Evolutionary conservation across 352 stramenopile genomes (phyloP), one percentile per base, ranked within the genome.

Genomic region (Globisporangium cystogenes): DNA sequence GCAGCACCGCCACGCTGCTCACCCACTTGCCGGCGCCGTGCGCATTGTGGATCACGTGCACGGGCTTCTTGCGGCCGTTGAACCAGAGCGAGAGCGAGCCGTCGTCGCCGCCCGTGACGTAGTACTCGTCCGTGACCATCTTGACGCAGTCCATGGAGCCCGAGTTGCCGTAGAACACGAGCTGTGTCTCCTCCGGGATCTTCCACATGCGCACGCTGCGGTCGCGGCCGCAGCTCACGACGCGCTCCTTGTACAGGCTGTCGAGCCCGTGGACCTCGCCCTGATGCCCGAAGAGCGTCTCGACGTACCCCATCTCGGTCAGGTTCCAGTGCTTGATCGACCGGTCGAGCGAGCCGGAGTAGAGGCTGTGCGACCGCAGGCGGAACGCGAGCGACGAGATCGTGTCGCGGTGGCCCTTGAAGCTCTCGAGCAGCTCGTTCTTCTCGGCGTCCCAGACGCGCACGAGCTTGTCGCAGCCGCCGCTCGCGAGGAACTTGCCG

Each of bases 241-340:
- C 74, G 41, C 91, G 79, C 58, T 97, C 91, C 49, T 94, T 90
- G 59, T 95, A 86, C 20, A 94, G 67, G 58, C 86, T 87, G 51
- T 98, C 93, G 7, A 98, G 78, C 48, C 69, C 87, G 29, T 96
- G 86, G 35, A 98, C 82, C 50, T 96, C 86, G 29, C 78, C 78
- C 64, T 98, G 88, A 55, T 97, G 87, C 33, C 90, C 90, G 62
- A 97, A 98, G 20, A 98, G 74, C 47, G 93, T 98, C 71, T 98
- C 93, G 23, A 98, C 77, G 66, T 98, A 98, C 24, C 83, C 89
- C 88, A 97, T 98, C 59, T 98, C 90, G 4, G 83, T 96, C 42
- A 98, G 74, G 76, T 97, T 97, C 93, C 93, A 98, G 66, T 97
- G 85, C 69, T 98, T 97, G 51, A 97, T 87, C 26, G 79, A 95